Conservation (phyloP, 208 protist genomes). For the Sergeia podlipaevii region DNA sequence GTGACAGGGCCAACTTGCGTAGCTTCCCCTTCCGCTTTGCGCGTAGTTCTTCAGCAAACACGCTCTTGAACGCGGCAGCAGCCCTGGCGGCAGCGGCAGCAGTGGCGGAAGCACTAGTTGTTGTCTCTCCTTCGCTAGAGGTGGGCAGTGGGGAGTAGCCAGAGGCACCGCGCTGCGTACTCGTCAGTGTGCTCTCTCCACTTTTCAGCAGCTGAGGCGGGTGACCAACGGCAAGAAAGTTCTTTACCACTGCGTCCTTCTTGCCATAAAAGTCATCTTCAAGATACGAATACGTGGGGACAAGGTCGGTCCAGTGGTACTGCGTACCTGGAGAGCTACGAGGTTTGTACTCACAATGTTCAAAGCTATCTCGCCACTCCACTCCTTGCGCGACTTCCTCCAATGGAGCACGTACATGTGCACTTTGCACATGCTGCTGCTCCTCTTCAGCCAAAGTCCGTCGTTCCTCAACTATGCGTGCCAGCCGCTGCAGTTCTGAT, state of each 20-base stretch:
- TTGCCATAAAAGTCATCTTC: slow-evolving; percentile 59
- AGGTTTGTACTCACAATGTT: slow-evolving; percentile 78
- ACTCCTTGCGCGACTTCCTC: slow-evolving; percentile 9
- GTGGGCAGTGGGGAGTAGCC: too few species aligned
- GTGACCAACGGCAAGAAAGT: slow-evolving; percentile 69
- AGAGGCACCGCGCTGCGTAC: too few species aligned
- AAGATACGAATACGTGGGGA: slow-evolving; percentile 70
- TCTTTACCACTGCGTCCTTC: slow-evolving; percentile 11
- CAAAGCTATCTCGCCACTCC: slow-evolving; percentile 69
- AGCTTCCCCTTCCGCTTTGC: slow-evolving; percentile 35
- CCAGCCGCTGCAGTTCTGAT: not conserved
- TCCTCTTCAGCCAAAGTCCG: not conserved
- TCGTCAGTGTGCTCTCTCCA: not conserved
- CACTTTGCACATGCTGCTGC: not conserved
- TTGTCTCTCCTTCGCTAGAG: too few species aligned
- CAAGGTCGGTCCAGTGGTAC: slow-evolving; percentile 73
- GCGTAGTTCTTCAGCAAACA: slow-evolving; percentile 69
- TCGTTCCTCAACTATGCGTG: too few species aligned
- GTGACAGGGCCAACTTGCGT: slow-evolving; percentile 62
- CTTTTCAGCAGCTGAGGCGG: slow-evolving; percentile 7
- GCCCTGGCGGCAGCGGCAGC: slow-evolving; percentile 10
- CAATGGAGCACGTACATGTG: not conserved
- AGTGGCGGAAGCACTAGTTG: too few species aligned
- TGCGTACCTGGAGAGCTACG: slow-evolving; percentile 28
- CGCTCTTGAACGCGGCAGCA: slow-evolving; percentile 24